Percentiles rank a stretch among this genome's conserved stretches.
These are phyloP conservation scores for Talaromyces sp. DNA, from an alignment of 2,329 filamentous ascomycete genomes.

Conservation along the genomic window DNA sequence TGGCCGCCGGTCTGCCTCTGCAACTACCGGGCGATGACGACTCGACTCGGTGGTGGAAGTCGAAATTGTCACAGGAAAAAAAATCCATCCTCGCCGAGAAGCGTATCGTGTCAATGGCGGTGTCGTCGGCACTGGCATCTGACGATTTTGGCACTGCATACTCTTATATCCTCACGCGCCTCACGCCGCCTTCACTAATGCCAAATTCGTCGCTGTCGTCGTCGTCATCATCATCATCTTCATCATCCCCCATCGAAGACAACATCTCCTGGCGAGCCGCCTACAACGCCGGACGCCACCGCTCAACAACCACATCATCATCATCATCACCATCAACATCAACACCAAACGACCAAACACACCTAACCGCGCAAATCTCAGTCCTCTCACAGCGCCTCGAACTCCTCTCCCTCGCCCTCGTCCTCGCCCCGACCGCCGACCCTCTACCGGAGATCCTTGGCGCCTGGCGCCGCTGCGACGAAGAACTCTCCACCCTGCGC, in stretches of 20 bases:
- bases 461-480: constrained; percentile 61
- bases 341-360: constrained; percentile 17
- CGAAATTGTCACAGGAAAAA: constrained; percentile 3
- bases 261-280: constrained; percentile 63
- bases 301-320: constrained; percentile 26
- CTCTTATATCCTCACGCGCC: constrained; percentile 60
- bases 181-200: constrained; percentile 37
- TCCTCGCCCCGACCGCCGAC: constrained; percentile 54
- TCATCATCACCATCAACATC: constrained; percentile 11
- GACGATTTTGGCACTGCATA: constrained; percentile 58
- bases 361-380: constrained; percentile 43
- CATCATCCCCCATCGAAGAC: constrained; percentile 36
- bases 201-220: constrained; percentile 15
- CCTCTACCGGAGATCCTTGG: constrained; percentile 57
- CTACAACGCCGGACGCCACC: constrained; percentile 57
- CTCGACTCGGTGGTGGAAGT: constrained; percentile 12
- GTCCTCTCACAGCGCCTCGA: constrained; percentile 62
- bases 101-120: constrained; percentile 44
- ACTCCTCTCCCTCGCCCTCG: constrained; percentile 57
- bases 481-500: constrained; percentile 53
- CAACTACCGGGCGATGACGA: constrained; percentile 15
- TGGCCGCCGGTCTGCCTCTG: constrained; percentile 42
- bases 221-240: constrained; percentile 11
- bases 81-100: constrained; percentile 37
- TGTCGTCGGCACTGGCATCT: constrained; percentile 39